Percentiles rank a stretch among this genome's conserved stretches.
These are phyloP conservation scores for Colletotrichum lupini DNA, from an alignment of 2,329 filamentous ascomycete genomes.

Conservation along the genomic window DNA sequence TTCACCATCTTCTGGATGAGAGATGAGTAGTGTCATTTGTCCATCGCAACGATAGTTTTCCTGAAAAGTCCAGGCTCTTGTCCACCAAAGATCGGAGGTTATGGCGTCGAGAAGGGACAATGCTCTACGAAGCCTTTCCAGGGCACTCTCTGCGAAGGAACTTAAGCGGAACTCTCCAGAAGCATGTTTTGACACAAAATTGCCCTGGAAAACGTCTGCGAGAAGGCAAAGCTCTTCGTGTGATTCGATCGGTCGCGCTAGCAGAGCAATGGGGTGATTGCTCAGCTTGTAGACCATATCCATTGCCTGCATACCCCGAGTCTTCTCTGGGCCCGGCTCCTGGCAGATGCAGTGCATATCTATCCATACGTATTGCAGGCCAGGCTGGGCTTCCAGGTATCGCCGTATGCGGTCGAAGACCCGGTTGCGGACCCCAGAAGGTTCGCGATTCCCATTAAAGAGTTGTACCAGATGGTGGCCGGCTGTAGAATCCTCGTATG, in stretches of 20 bases:
- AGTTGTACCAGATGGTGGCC: not conserved
- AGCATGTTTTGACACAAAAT: not conserved
- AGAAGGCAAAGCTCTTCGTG: not conserved
- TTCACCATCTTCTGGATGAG: not conserved
- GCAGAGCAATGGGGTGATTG: not conserved
- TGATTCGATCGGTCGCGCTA: not conserved
- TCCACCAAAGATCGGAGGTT: not conserved
- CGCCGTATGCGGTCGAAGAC: not conserved
- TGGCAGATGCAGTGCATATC: slow-evolving; percentile 4
- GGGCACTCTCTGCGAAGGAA: not conserved
- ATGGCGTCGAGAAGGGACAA: not conserved
- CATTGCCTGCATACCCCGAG: slow-evolving; percentile 2
- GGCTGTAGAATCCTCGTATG: not conserved
- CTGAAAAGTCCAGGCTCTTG: slow-evolving; percentile 5
- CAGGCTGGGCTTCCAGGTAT: not conserved
- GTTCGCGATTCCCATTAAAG: not conserved
- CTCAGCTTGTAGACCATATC: slow-evolving; percentile 7
- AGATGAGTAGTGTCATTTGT: not conserved
- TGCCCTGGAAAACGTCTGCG: not conserved
- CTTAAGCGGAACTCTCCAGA: not conserved
- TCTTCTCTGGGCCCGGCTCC: not conserved
- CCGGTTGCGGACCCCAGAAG: not conserved
- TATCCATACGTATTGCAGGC: not conserved
- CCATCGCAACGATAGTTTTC: not conserved
- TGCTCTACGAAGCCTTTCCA: not conserved